These are phyloP conservation scores for Mrakia hoshinonis DNA, from an alignment of 768 basidiomycete genomes.

Conservation along the genomic window DNA sequence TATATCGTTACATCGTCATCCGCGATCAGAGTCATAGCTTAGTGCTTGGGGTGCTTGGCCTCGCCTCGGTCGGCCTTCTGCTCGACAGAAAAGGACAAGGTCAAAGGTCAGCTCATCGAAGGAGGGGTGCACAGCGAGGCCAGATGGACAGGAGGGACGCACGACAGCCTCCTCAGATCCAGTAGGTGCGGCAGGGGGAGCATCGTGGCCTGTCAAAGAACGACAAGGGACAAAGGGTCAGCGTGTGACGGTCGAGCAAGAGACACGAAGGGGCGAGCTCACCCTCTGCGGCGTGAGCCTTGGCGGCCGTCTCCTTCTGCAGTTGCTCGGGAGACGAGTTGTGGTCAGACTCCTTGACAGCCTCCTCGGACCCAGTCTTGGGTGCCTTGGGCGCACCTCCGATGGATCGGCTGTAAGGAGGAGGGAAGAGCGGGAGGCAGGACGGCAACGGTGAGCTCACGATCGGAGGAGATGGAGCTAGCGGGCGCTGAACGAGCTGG, in stretches of 20 bases:
- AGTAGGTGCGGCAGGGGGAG: background rate
- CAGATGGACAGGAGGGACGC: background rate
- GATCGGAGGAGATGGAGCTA: background rate
- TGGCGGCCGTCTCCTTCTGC: conserved; percentile 23
- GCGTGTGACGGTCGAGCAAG: no score
- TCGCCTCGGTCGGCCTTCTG: conserved; percentile 21
- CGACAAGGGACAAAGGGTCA: background rate
- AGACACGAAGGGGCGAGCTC: no score
- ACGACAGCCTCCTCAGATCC: conserved; percentile 21
- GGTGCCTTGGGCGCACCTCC: background rate
- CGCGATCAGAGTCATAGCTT: background rate
- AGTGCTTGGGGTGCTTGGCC: background rate
- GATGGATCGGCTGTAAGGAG: background rate
- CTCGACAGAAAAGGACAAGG: background rate
- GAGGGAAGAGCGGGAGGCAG: background rate
- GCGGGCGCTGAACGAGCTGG: background rate
- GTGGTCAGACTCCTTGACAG: conserved; percentile 19
- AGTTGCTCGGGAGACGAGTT: background rate
- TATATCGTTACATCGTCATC: background rate
- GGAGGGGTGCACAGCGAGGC: background rate
- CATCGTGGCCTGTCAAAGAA: background rate
- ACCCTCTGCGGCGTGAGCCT: background rate
- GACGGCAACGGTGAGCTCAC: no score
- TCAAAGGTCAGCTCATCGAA: background rate
- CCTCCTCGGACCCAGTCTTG: conserved; percentile 22